Evolutionary conservation across 2,329 filamentous ascomycete species (phyloP).

Genomic region (Exophiala alcalophila): DNA sequence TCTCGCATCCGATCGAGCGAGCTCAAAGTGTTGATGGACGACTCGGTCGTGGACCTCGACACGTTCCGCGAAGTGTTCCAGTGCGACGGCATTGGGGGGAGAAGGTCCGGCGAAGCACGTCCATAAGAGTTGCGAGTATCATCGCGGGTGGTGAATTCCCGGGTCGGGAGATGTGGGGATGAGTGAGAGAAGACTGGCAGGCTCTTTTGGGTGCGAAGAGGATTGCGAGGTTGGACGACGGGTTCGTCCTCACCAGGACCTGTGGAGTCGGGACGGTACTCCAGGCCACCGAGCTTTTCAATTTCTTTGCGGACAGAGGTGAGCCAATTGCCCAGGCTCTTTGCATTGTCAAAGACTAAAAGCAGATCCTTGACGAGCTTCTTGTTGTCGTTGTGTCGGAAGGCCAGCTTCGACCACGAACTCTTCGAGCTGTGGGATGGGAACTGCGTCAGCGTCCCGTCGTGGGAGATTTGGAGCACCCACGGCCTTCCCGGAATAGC

Average conservation of each 20-base stretch:
- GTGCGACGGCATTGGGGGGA: constrained; percentile 16
- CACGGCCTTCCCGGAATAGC: constrained; percentile 49
- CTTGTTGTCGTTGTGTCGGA: constrained; percentile 36
- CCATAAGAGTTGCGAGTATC: too few species aligned
- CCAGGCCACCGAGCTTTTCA: constrained; percentile 45
- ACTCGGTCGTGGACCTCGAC: constrained; percentile 42
- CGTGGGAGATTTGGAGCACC: constrained; percentile 46
- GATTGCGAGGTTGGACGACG: constrained; percentile 6
- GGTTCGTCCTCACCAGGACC: constrained; percentile 11
- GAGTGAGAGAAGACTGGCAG: constrained; percentile 16
- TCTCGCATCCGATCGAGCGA: constrained; percentile 16
- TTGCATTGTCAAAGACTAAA: constrained; percentile 43
- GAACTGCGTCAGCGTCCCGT: constrained; percentile 19
- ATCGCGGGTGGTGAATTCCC: background rate
- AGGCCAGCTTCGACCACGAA: constrained; percentile 40
- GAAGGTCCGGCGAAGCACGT: constrained; percentile 8
- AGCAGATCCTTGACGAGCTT: constrained; percentile 42
- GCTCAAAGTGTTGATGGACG: constrained; percentile 38
- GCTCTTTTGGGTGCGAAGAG: constrained; percentile 17
- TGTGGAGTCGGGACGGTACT: constrained; percentile 41
- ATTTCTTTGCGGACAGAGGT: constrained; percentile 46
- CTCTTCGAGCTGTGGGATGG: constrained; percentile 33
- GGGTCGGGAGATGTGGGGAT: constrained; percentile 4
- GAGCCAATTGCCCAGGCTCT: constrained; percentile 47
- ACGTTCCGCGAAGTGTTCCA: constrained; percentile 9